A percentile compares a stretch with the other conserved stretches of the same genome.
Conservation (phyloP, 257 asterid genomes). For the Nicotiana tabacum region DNA sequence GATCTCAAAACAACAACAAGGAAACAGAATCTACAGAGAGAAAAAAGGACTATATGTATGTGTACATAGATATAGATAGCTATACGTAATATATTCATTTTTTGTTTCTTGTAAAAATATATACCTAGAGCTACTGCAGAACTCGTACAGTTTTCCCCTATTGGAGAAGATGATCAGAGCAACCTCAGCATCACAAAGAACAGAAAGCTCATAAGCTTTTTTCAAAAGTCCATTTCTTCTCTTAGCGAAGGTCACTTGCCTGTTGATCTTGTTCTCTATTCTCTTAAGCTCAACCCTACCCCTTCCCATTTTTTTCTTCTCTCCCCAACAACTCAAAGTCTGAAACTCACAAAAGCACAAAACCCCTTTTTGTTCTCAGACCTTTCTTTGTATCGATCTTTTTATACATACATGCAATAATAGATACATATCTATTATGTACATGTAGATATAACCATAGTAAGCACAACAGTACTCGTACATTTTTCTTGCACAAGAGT, state of each 20-base stretch:
- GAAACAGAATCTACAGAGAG: conserved; percentile 4
- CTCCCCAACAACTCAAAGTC: neutral
- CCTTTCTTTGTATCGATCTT: conserved; percentile 14
- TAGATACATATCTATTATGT: conserved; percentile 17
- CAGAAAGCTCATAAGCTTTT: conserved; percentile 20
- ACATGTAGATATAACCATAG: conserved; percentile 22
- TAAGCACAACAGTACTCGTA: neutral
- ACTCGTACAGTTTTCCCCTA: conserved; percentile 19
- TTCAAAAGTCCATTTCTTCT: conserved; percentile 21
- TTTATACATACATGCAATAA: conserved; percentile 20
- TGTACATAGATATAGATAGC: neutral
- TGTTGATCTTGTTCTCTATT: conserved; percentile 18
- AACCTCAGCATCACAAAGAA: conserved; percentile 23
- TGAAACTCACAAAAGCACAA: conserved; percentile 9
- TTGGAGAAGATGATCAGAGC: conserved; percentile 20
- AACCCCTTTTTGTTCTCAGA: conserved; percentile 14
- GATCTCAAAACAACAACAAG: conserved; percentile 24
- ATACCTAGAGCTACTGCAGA: conserved; percentile 23
- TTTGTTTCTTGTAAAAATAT: neutral
- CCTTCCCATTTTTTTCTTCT: conserved; percentile 13
- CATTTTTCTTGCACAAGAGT: neutral
- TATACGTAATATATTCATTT: neutral
- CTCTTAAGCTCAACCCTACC: conserved; percentile 23
- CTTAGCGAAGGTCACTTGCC: conserved; percentile 19
- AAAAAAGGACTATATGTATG: neutral